These are phyloP conservation scores for Cunninghamia lanceolata DNA, from an alignment of 75 land plant genomes.

Conservation along the genomic window DNA sequence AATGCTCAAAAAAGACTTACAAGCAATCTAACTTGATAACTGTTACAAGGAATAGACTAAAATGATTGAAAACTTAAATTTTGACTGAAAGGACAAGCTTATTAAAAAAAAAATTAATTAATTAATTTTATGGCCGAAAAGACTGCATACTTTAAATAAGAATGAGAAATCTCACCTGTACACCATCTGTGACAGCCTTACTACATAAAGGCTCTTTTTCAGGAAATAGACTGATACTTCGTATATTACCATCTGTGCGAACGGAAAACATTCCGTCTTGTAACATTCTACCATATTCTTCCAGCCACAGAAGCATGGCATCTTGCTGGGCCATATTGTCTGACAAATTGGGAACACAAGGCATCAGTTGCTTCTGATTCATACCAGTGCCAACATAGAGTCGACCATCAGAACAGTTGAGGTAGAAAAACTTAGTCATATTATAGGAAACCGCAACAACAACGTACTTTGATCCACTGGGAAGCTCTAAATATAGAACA, in stretches of 20 bases:
- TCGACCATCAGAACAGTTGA: slow-evolving; percentile 71
- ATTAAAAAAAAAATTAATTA: neutral
- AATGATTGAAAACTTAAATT: neutral
- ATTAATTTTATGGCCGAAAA: neutral
- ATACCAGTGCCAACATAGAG: slow-evolving; percentile 83
- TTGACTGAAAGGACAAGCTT: neutral
- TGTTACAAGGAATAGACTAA: neutral
- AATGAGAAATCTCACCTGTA: slow-evolving; percentile 51
- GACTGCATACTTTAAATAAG: neutral
- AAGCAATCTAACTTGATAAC: neutral
- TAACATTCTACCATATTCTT: slow-evolving; percentile 68
- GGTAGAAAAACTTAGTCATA: slow-evolving; percentile 60
- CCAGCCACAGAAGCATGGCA: slow-evolving; percentile 89
- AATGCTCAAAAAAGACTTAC: neutral
- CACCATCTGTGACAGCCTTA: slow-evolving; percentile 79
- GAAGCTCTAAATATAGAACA: slow-evolving; percentile 11
- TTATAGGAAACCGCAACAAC: slow-evolving; percentile 65
- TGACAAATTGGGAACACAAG: slow-evolving; percentile 60
- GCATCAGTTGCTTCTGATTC: slow-evolving; percentile 70
- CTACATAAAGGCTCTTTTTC: slow-evolving; percentile 68
- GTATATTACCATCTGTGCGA: slow-evolving; percentile 25
- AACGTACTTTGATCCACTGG: slow-evolving; percentile 30
- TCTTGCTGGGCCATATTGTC: slow-evolving; percentile 41
- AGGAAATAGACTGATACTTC: slow-evolving; percentile 68
- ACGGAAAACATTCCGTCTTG: slow-evolving; percentile 55